Percentiles rank a stretch among this genome's conserved stretches.
Conservation (phyloP, 139 green algal species). For the Trebouxia sp. region DNA sequence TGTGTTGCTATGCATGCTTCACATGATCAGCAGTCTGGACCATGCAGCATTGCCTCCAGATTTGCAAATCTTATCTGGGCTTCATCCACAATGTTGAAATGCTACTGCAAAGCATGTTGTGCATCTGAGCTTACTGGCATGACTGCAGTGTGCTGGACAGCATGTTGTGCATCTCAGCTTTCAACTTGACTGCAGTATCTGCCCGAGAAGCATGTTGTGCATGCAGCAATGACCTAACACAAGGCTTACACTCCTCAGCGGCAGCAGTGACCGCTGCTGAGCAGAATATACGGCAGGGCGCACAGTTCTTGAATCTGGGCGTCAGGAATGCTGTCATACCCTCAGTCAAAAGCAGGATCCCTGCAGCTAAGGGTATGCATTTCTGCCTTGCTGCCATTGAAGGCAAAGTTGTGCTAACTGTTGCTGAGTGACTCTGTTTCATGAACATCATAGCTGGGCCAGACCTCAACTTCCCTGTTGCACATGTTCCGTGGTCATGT, state of each 20-base stretch:
- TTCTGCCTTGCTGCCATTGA: not conserved
- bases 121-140: too few species aligned
- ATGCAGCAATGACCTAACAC: conserved; percentile 22
- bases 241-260: conserved; percentile 12
- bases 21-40: not conserved
- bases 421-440: too few species aligned
- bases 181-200: not conserved
- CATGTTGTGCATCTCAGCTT: not conserved
- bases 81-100: not conserved
- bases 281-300: not conserved
- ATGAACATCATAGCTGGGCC: too few species aligned
- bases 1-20: not conserved
- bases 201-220: not conserved
- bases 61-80: not conserved
- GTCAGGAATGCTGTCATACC: conserved; percentile 8
- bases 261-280: conserved; percentile 21
- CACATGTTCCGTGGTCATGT: too few species aligned
- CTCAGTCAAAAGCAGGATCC: not conserved
- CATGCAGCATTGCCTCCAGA: not conserved
- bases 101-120: too few species aligned
- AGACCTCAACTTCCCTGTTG: too few species aligned
- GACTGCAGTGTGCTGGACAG: not conserved
- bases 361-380: not conserved
- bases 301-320: not conserved
- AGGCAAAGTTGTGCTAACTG: too few species aligned